Percentiles rank a stretch among this genome's conserved stretches.
phyloP scores from a whole-genome alignment of 331 rosid species.

The Prunus yedoensis region DNA sequence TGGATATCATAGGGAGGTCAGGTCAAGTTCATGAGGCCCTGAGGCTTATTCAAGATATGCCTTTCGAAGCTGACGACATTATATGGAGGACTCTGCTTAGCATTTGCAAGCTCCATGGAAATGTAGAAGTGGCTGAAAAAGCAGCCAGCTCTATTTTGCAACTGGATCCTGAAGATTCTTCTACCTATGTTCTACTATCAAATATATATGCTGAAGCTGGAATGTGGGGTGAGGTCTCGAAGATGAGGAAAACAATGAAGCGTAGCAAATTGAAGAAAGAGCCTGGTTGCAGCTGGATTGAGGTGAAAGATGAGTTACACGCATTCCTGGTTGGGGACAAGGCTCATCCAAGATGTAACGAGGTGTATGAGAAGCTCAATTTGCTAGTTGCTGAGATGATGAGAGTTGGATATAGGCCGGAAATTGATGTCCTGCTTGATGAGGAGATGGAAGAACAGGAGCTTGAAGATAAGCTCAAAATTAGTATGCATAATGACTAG shows the following conservation, averaged over 20 bases:
- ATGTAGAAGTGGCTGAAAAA: background rate
- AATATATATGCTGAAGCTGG: slow-evolving; percentile 1
- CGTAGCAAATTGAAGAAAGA: background rate
- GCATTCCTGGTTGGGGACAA: background rate
- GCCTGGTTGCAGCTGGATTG: background rate
- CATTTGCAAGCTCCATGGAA: slow-evolving; percentile 6
- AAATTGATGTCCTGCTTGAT: slow-evolving; percentile 22
- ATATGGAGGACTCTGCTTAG: background rate
- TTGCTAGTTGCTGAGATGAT: slow-evolving; percentile 4
- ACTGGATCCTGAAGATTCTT: background rate
- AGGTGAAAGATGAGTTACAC: background rate
- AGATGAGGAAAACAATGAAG: slow-evolving; percentile 7
- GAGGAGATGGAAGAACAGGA: slow-evolving; percentile 46
- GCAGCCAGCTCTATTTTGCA: background rate
- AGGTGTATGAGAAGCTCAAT: background rate
- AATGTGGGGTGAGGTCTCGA: background rate
- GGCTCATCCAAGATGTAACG: slow-evolving; percentile 1
- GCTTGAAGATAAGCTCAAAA: slow-evolving; percentile 29
- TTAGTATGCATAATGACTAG: slow-evolving; percentile 10
- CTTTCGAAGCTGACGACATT: background rate
- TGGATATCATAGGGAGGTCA: background rate
- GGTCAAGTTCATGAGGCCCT: background rate
- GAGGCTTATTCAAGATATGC: background rate
- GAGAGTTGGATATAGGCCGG: background rate
- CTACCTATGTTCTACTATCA: background rate